phyloP scores from a whole-genome alignment of 164 flowering plant genomes.

The Kalanchoe fedtschenkoi region DNA sequence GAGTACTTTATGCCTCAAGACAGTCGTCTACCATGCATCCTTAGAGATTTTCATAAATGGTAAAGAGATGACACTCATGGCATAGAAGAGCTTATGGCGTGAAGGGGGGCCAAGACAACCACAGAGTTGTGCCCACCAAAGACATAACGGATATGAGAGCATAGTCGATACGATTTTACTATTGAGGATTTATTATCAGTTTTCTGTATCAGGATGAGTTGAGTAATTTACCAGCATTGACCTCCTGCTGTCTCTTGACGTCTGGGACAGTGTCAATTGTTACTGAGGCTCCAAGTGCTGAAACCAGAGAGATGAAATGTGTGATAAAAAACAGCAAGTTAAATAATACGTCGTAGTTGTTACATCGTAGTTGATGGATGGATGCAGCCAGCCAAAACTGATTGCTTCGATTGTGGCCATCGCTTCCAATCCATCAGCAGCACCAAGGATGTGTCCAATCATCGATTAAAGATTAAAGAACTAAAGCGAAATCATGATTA shows the following conservation, averaged over 20 bases:
- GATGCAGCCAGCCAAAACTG: neutral
- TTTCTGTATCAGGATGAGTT: neutral
- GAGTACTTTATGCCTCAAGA: too few species aligned
- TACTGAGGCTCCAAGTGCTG: neutral
- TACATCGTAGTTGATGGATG: neutral
- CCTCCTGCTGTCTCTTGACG: neutral
- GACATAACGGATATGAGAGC: neutral
- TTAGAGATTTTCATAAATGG: too few species aligned
- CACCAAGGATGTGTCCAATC: neutral
- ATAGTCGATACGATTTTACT: neutral
- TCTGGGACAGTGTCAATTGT: neutral
- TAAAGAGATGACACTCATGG: too few species aligned
- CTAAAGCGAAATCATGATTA: neutral
- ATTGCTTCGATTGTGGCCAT: neutral
- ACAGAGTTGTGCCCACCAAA: neutral
- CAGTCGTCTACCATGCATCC: too few species aligned
- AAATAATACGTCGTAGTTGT: neutral
- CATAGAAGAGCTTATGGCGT: neutral
- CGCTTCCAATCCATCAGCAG: neutral
- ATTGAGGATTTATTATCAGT: too few species aligned
- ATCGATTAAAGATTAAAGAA: neutral
- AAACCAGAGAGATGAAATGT: too few species aligned
- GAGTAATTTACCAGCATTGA: neutral
- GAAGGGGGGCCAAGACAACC: neutral
- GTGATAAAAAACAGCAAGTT: neutral